Evolutionary conservation across 108 stramenopile genomes (phyloP).

Genomic region (Discostella stelligeroides): DNA sequence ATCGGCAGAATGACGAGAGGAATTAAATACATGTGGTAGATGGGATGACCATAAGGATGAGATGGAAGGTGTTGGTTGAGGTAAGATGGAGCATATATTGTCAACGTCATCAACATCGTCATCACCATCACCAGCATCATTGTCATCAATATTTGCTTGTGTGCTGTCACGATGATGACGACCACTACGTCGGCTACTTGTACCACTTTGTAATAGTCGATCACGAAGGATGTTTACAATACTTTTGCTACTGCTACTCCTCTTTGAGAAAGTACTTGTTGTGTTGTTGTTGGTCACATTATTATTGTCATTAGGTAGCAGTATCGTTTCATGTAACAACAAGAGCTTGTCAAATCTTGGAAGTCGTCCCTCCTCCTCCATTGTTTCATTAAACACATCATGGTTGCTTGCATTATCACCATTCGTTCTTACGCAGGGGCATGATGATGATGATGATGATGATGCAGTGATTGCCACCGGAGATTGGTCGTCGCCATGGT

Average conservation of each 20-base stretch:
- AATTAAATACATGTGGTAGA: constrained; percentile 29
- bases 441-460: background rate
- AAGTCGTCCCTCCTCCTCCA: too few species aligned
- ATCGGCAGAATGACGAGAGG: constrained; percentile 32
- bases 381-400: too few species aligned
- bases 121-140: background rate
- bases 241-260: background rate
- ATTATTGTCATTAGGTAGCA: too few species aligned
- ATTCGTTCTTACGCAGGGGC: too few species aligned
- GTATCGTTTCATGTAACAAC: too few species aligned
- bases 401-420: too few species aligned
- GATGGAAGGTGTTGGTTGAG: constrained; percentile 39
- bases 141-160: background rate
- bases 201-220: background rate
- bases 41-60: constrained; percentile 42
- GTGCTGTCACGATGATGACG: background rate
- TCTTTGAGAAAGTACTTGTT: too few species aligned
- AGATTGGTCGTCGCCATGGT: background rate
- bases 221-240: background rate
- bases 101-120: constrained; percentile 1
- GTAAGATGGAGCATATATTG: constrained; percentile 35
- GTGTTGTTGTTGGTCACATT: too few species aligned
- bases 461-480: background rate
- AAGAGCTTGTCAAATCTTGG: too few species aligned
- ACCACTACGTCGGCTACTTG: background rate